Evolutionary conservation across 116 monocot genomes (phyloP), one percentile per base, ranked within the genome.

Genomic region (Trichopus zeylanicus): DNA sequence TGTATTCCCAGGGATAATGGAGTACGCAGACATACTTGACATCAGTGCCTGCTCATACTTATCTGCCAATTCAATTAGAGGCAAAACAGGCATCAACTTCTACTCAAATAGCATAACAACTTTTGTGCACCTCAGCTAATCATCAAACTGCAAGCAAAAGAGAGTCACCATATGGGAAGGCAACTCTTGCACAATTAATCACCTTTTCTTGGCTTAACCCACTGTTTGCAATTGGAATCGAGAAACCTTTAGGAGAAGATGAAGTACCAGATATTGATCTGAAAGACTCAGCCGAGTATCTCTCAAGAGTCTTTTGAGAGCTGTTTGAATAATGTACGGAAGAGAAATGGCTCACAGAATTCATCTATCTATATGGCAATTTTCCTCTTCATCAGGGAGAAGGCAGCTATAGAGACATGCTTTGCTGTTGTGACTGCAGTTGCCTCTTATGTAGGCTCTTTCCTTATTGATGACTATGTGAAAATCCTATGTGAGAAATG

Each of bases 201-300:
- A 89, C 85, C 25, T 89, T 93, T 63, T 93, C 93, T 46, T 93
- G 93, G 93, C 64, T 93, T 8, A 89, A 74, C 60, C 93, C 93
- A 29, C 66, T 93, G 4, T 80, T 85, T 61, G 51, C 67, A 31
- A 38, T 62, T 38, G 92, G 92, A 63, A 61, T 66, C 52, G 76
- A 70, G 62, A 88, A 76, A 32, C 84, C 88, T 46, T 69, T 93
- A n/a, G 83, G 79, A 21, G 66, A 79, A 56, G 35, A 75, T 58
- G 84, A 84, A 20, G 77, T 93, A n/a, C 92, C 92, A 23, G 85
- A 88, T 58, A 30, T 93, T 7, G 68, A 84, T 64, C 48, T 51
- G 6, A 77, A 65, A 51, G 92, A 93, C 46, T 76, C 79, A 1
- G 87, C 88, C 11, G 71, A 68, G 59, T 76, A 62, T 56, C 46